phyloP scores from a whole-genome alignment of 2,329 filamentous ascomycete species.

The Bisporella sp. region DNA sequence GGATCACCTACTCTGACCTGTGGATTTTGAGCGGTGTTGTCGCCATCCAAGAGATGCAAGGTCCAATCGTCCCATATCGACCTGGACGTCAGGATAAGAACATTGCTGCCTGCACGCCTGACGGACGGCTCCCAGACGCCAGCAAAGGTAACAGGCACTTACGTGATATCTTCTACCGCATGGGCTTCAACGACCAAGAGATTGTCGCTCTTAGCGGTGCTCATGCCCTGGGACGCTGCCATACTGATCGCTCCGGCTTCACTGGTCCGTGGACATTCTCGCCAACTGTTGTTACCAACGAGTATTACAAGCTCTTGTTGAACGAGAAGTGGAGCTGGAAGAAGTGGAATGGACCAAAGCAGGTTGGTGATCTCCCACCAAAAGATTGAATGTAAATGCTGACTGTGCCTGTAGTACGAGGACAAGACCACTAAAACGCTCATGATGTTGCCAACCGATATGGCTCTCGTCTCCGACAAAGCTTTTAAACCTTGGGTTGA shows the following conservation, averaged over 20 bases:
- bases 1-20: conserved; percentile 94
- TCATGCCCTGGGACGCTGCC: conserved; percentile 83
- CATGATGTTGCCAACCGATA: conserved; percentile 97
- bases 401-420: conserved; percentile 53
- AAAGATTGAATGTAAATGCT: neutral
- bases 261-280: conserved; percentile 90
- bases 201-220: conserved; percentile 86
- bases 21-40: conserved; percentile 86
- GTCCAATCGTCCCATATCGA: conserved; percentile 79
- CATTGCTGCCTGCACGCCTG: conserved; percentile 78
- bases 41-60: conserved; percentile 93
- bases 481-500: conserved; percentile 73
- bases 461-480: conserved; percentile 84
- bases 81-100: conserved; percentile 80
- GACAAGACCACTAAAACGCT: conserved; percentile 80
- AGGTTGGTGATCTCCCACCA: conserved; percentile 31
- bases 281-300: conserved; percentile 86
- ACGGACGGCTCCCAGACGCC: conserved; percentile 83
- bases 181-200: conserved; percentile 96
- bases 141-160: conserved; percentile 74
- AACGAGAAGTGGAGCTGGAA: conserved; percentile 89
- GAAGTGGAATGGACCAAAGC: conserved; percentile 88
- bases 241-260: conserved; percentile 81
- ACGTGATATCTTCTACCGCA: conserved; percentile 87
- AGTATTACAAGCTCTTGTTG: conserved; percentile 83